These are phyloP conservation scores for Penicillium glabrum DNA, from an alignment of 2,329 filamentous ascomycete genomes.

Conservation along the genomic window DNA sequence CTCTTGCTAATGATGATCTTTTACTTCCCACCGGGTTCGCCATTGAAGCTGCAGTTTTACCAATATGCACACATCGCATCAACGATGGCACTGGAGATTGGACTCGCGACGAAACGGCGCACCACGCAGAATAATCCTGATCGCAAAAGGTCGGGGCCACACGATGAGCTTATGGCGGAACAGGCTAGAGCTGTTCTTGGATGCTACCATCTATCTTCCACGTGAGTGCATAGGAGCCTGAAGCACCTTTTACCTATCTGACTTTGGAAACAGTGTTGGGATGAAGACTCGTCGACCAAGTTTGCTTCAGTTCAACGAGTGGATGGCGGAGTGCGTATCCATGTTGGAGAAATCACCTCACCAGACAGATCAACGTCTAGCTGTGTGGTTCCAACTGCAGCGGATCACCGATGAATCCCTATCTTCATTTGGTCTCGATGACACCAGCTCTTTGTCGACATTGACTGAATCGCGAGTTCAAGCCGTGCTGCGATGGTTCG, in stretches of 20 bases:
- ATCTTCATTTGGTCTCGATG: conserved; percentile 37
- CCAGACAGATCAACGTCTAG: conserved; percentile 30
- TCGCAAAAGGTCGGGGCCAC: conserved; percentile 12
- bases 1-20: conserved; percentile 51
- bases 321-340: conserved; percentile 34
- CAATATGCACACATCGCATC: conserved; percentile 54
- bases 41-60: conserved; percentile 51
- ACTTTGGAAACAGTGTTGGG: conserved; percentile 25
- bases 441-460: conserved; percentile 31
- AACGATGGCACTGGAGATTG: conserved; percentile 51
- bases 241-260: background rate
- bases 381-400: conserved; percentile 37
- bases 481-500: conserved; percentile 36
- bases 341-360: conserved; percentile 32
- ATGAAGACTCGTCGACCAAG: conserved; percentile 40
- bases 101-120: conserved; percentile 33
- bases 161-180: conserved; percentile 34
- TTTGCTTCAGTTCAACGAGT: conserved; percentile 36
- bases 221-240: conserved; percentile 14
- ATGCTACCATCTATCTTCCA: conserved; percentile 36
- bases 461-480: conserved; percentile 36
- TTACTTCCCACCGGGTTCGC: conserved; percentile 51
- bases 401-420: conserved; percentile 35
- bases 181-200: conserved; percentile 34
- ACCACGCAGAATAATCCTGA: conserved; percentile 22